Evolutionary conservation across 2,329 filamentous ascomycete genomes (phyloP).

Genomic region (Sordariomycetes sp.): DNA sequence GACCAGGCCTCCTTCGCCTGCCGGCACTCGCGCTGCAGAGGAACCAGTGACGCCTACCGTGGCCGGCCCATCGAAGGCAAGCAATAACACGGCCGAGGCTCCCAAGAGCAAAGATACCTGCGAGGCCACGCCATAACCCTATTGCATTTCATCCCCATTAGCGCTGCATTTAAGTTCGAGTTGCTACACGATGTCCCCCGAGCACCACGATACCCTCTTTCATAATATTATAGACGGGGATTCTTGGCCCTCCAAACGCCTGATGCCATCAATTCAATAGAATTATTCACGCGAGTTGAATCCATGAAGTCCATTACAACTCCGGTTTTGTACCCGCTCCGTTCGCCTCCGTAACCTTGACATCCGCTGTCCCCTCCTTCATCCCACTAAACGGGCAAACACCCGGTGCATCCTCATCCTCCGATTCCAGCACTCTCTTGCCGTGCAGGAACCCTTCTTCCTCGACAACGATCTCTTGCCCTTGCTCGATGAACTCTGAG

Average conservation of each 20-base stretch:
- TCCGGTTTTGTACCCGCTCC: neutral
- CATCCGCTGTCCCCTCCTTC: neutral
- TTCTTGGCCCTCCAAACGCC: too few species aligned
- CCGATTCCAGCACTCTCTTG: conserved; percentile 42
- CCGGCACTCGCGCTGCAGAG: neutral
- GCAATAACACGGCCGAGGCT: neutral
- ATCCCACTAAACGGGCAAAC: conserved; percentile 2
- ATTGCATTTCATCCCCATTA: neutral
- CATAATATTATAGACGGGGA: too few species aligned
- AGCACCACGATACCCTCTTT: too few species aligned
- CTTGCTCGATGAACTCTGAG: conserved; percentile 37
- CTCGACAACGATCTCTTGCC: conserved; percentile 40
- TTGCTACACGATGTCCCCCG: too few species aligned
- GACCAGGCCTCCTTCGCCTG: neutral
- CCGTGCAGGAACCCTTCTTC: conserved; percentile 55
- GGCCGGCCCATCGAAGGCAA: neutral
- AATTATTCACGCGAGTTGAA: too few species aligned
- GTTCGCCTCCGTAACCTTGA: neutral
- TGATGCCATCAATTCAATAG: too few species aligned
- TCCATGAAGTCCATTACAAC: neutral
- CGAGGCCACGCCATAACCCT: neutral
- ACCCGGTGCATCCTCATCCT: neutral
- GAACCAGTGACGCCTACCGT: neutral
- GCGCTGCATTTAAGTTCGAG: too few species aligned
- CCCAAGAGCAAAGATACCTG: neutral